Percentiles rank a stretch among this genome's conserved stretches.
phyloP scores from a whole-genome alignment of 352 stramenopile genomes.

The Elongisporangium anandrum region DNA sequence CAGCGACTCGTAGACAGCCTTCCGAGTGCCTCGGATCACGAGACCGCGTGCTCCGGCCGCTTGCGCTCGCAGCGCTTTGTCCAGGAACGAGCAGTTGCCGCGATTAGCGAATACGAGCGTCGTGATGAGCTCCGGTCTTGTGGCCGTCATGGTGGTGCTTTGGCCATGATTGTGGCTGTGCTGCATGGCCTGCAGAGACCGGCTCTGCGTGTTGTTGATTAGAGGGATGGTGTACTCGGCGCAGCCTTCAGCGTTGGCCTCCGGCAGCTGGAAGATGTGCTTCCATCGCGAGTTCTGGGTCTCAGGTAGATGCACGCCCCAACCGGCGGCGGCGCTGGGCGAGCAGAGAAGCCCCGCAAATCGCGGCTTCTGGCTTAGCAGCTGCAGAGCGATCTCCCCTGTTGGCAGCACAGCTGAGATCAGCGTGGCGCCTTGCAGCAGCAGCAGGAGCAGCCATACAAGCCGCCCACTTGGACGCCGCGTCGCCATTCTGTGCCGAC shows the following conservation, averaged over 20 bases:
- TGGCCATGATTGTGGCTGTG: neutral
- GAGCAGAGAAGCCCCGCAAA: slow-evolving; percentile 50
- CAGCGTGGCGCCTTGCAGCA: slow-evolving; percentile 11
- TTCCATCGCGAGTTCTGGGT: slow-evolving; percentile 53
- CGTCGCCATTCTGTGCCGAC: neutral
- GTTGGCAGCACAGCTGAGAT: slow-evolving; percentile 32
- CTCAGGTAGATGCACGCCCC: slow-evolving; percentile 45
- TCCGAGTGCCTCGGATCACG: slow-evolving; percentile 53
- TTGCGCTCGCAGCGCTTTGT: slow-evolving; percentile 54
- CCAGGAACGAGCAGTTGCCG: slow-evolving; percentile 72
- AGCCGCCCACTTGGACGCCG: neutral
- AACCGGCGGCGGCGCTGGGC: slow-evolving; percentile 46
- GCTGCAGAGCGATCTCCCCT: slow-evolving; percentile 31
- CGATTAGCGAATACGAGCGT: slow-evolving; percentile 58
- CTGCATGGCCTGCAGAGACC: neutral
- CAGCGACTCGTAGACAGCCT: slow-evolving; percentile 55
- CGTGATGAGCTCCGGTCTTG: slow-evolving; percentile 11
- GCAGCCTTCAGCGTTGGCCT: slow-evolving; percentile 36
- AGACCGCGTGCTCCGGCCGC: slow-evolving; percentile 45
- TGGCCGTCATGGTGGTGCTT: neutral
- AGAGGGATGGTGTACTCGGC: slow-evolving; percentile 20
- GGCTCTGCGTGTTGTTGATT: slow-evolving; percentile 4
- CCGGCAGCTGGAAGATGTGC: slow-evolving; percentile 30
- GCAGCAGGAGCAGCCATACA: slow-evolving; percentile 1
- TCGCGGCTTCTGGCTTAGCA: slow-evolving; percentile 23